phyloP scores from a whole-genome alignment of 208 protist genomes.

The Polymyxa betae region DNA sequence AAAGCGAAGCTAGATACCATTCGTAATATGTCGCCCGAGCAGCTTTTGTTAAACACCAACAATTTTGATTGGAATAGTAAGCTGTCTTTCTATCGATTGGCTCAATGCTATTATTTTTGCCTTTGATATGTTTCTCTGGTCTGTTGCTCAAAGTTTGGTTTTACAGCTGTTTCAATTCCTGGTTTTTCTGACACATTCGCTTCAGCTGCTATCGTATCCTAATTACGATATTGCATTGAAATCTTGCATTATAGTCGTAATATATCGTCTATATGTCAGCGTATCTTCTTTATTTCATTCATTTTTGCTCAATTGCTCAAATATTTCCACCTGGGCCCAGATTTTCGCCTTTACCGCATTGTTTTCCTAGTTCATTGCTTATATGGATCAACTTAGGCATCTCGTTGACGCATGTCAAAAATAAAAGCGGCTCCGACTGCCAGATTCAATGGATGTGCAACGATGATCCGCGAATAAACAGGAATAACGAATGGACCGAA shows the following conservation, averaged over 20 bases:
- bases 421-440: background rate
- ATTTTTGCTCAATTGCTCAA: too few species aligned
- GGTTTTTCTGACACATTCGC: too few species aligned
- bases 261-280: too few species aligned
- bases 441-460: constrained; percentile 37
- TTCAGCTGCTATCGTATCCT: too few species aligned
- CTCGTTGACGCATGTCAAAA: background rate
- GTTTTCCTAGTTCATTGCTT: too few species aligned
- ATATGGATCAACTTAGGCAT: too few species aligned
- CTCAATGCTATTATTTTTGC: background rate
- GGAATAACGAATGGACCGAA: background rate
- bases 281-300: too few species aligned
- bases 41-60: background rate
- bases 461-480: constrained; percentile 25
- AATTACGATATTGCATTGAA: too few species aligned
- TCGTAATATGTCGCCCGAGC: background rate
- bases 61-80: constrained; percentile 19
- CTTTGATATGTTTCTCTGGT: background rate
- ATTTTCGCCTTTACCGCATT: too few species aligned
- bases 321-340: too few species aligned
- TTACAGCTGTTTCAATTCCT: background rate
- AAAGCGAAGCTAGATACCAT: background rate
- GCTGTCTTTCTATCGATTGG: background rate
- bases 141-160: background rate
- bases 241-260: too few species aligned